Conservation (phyloP, 1,284 basidiomycete species). For the Schizophyllum commune region DNA sequence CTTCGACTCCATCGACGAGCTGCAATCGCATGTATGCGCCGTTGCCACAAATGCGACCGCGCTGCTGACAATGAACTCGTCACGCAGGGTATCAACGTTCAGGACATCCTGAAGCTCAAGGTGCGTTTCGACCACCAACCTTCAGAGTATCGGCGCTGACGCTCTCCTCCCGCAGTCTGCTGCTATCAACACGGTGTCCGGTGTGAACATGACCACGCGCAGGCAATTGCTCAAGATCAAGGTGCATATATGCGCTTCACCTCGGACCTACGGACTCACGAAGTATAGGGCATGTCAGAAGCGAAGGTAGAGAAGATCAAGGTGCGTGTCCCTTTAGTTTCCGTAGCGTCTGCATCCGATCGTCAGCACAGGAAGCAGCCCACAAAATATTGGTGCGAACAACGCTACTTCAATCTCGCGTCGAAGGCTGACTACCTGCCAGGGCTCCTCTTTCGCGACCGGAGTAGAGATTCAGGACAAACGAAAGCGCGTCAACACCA, state of each 20-base stretch:
- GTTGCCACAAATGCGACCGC: constrained; percentile 6
- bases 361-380: constrained; percentile 63
- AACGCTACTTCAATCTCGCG: neutral
- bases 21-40: constrained; percentile 71
- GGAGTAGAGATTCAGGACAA: constrained; percentile 85
- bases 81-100: constrained; percentile 82
- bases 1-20: constrained; percentile 80
- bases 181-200: constrained; percentile 72
- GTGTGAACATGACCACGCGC: constrained; percentile 80
- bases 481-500: constrained; percentile 67
- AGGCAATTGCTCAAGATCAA: constrained; percentile 88
- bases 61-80: neutral
- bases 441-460: constrained; percentile 86
- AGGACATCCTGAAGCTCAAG: constrained; percentile 91
- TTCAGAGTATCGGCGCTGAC: neutral
- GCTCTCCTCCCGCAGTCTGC: constrained; percentile 39
- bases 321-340: constrained; percentile 30
- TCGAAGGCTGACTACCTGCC: constrained; percentile 3
- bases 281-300: constrained; percentile 70
- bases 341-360: neutral
- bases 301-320: constrained; percentile 96
- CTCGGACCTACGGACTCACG: constrained; percentile 3
- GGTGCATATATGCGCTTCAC: constrained; percentile 31
- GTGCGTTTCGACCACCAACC: constrained; percentile 26
- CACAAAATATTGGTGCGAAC: constrained; percentile 67